Evolutionary conservation across 225 moss, liverwort and hornwort species (phyloP).

Genomic region (Neckera pumila): DNA sequence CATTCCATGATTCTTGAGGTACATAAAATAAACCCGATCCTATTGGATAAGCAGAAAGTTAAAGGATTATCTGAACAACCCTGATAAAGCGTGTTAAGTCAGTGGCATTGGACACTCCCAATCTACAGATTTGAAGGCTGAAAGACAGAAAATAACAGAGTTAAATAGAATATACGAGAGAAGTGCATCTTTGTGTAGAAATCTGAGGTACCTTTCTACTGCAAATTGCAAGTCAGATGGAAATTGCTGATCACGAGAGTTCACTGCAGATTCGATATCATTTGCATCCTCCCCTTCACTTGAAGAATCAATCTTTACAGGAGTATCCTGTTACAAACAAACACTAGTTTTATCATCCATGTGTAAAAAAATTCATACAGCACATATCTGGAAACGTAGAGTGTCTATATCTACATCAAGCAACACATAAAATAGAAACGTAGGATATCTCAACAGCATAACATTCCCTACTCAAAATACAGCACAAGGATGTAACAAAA

Average conservation of each 20-base stretch:
- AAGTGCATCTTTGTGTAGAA: background rate
- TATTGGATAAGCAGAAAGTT: background rate
- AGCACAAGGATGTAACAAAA: background rate
- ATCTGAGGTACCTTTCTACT: slow-evolving; percentile 13
- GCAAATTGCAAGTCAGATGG: slow-evolving; percentile 25
- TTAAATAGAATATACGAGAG: background rate
- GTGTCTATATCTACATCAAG: background rate
- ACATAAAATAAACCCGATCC: background rate
- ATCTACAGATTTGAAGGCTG: background rate
- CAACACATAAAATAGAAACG: background rate
- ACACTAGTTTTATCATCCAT: background rate
- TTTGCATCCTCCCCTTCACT: slow-evolving; percentile 44
- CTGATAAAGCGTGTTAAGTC: background rate
- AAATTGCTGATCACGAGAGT: slow-evolving; percentile 6
- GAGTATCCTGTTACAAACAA: slow-evolving; percentile 41
- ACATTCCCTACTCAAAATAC: background rate
- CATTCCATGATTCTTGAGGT: background rate
- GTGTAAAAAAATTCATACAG: background rate
- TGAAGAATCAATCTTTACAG: slow-evolving; percentile 77
- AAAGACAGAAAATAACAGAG: background rate
- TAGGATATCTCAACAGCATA: background rate
- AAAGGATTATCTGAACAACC: background rate
- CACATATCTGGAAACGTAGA: background rate
- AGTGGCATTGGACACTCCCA: background rate
- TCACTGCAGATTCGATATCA: background rate